Conservation (phyloP, 352 stramenopile species). For the Phytophthora capsici region DNA sequence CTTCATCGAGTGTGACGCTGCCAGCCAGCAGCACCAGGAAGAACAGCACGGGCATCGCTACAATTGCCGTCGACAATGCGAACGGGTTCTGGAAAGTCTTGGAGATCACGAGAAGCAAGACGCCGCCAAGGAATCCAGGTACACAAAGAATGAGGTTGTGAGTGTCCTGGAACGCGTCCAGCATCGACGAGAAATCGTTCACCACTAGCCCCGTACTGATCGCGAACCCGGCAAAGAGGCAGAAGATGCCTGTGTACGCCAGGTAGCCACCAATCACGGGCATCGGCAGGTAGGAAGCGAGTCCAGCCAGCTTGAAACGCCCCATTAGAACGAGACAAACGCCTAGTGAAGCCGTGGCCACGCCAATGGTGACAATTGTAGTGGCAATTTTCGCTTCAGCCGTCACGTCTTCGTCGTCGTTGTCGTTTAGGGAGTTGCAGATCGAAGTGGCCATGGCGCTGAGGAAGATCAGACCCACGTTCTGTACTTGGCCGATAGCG, state of each 20-base stretch:
- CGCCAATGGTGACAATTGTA: conserved; percentile 91
- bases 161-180: conserved; percentile 50
- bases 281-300: conserved; percentile 96
- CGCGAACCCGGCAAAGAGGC: conserved; percentile 89
- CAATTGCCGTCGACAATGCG: conserved; percentile 75
- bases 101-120: conserved; percentile 79
- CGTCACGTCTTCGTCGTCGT: conserved; percentile 46
- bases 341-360: conserved; percentile 92
- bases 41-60: conserved; percentile 90
- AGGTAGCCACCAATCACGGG: conserved; percentile 97
- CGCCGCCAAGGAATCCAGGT: conserved; percentile 81
- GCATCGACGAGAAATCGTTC: conserved; percentile 83
- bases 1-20: conserved; percentile 86
- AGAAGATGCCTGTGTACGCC: conserved; percentile 97
- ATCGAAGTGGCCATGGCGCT: conserved; percentile 92
- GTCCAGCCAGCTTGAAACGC: conserved; percentile 91
- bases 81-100: conserved; percentile 75
- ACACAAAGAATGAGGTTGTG: conserved; percentile 81
- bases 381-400: conserved; percentile 91
- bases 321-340: conserved; percentile 93
- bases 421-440: conserved; percentile 72
- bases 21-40: conserved; percentile 85
- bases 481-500: conserved; percentile 97
- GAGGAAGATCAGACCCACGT: conserved; percentile 98
- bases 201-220: conserved; percentile 90